Evolutionary conservation across 1,284 basidiomycete genomes (phyloP).

Genomic region (Cystobasidium sp.): DNA sequence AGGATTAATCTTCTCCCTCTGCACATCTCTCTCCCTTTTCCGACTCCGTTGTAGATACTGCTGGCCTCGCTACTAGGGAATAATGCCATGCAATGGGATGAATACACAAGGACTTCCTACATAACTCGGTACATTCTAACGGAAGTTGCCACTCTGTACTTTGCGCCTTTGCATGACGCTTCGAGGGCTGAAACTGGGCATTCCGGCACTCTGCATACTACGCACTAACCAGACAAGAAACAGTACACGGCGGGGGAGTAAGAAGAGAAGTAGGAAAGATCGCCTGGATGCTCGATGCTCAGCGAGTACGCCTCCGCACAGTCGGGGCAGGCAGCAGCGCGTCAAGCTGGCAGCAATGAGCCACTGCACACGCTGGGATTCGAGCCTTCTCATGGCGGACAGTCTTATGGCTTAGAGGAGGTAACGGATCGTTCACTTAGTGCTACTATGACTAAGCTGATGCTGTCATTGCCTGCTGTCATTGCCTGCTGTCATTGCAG

Average conservation of each 20-base stretch:
- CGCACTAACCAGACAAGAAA: too few relatives aligned
- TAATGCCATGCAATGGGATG: neutral
- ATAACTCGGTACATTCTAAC: too few relatives aligned
- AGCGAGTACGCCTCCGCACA: slow-evolving; percentile 43
- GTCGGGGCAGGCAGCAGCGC: slow-evolving; percentile 1
- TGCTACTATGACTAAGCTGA: neutral
- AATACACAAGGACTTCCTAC: neutral
- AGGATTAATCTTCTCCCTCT: too few relatives aligned
- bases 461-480: neutral
- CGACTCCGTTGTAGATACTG: neutral
- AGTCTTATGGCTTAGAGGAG: slow-evolving; percentile 43
- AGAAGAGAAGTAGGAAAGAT: neutral
- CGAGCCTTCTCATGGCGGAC: slow-evolving; percentile 33
- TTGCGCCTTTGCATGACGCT: too few relatives aligned
- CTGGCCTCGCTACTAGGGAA: slow-evolving; percentile 12
- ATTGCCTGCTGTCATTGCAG: slow-evolving; percentile 8
- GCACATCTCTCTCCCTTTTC: too few relatives aligned
- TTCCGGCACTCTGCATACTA: too few relatives aligned
- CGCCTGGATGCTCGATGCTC: slow-evolving; percentile 28
- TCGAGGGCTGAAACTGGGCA: too few relatives aligned
- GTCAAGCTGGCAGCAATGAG: neutral
- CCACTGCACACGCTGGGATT: slow-evolving; percentile 30
- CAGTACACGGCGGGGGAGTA: neutral
- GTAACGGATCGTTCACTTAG: neutral
- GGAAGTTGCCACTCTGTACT: too few relatives aligned